These are phyloP conservation scores for Cenchrus purpureus DNA, from an alignment of 176 grass and related monocot genomes.

Conservation along the genomic window DNA sequence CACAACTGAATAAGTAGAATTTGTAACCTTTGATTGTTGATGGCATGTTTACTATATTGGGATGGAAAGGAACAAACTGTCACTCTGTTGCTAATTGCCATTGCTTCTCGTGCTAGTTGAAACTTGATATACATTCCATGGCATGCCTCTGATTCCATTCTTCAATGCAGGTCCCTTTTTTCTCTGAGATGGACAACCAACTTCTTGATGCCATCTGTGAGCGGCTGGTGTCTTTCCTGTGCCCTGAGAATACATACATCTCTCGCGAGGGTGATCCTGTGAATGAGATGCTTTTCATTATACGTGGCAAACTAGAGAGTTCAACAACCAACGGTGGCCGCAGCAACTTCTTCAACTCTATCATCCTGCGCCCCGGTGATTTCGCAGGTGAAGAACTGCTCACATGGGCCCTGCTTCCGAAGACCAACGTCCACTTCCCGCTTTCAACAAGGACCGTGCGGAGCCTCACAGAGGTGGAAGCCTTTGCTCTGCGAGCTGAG, in stretches of 20 bases:
- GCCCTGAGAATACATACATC: conserved; percentile 83
- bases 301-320: conserved; percentile 86
- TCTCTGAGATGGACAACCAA: conserved; percentile 90
- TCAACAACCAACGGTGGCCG: conserved; percentile 84
- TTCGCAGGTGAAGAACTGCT: conserved; percentile 90
- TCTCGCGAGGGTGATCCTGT: conserved; percentile 93
- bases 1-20: neutral
- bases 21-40: conserved; percentile 18
- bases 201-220: conserved; percentile 92
- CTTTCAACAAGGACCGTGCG: conserved; percentile 70
- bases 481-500: conserved; percentile 80
- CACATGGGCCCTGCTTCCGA: conserved; percentile 87
- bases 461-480: conserved; percentile 91
- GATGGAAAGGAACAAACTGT: neutral
- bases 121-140: neutral
- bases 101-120: neutral
- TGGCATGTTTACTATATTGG: neutral
- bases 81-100: neutral
- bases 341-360: conserved; percentile 90
- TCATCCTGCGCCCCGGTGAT: conserved; percentile 60
- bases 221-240: conserved; percentile 73
- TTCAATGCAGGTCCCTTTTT: conserved; percentile 82
- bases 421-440: conserved; percentile 72
- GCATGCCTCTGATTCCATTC: neutral
- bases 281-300: conserved; percentile 92